A percentile compares a stretch with the other conserved stretches of the same genome.
Evolutionary conservation across 2,329 filamentous ascomycete species (phyloP).

Genomic region (Neobulgaria alba): DNA sequence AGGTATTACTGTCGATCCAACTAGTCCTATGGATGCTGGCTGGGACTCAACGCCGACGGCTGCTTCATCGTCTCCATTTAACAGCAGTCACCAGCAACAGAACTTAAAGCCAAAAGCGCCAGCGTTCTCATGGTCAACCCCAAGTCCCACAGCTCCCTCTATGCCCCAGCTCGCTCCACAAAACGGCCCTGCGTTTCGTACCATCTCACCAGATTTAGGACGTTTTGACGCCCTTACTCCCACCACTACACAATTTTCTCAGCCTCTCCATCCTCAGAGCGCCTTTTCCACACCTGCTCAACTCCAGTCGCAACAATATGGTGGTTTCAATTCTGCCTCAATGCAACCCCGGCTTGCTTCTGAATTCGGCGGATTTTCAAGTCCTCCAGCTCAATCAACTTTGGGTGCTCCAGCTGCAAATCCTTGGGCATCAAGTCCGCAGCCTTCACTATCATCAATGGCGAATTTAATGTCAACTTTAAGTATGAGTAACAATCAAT

Average conservation of each 20-base stretch:
- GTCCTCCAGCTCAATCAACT: too few relatives aligned
- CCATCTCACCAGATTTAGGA: constrained; percentile 50
- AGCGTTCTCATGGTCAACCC: constrained; percentile 59
- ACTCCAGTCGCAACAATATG: constrained; percentile 10
- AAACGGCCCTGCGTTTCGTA: constrained; percentile 29
- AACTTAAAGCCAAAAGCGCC: constrained; percentile 32
- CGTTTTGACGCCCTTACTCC: constrained; percentile 48
- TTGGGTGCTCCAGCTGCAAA: constrained; percentile 20
- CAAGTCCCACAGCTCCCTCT: constrained; percentile 38
- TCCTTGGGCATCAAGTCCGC: constrained; percentile 8
- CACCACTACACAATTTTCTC: constrained; percentile 53
- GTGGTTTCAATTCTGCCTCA: constrained; percentile 11
- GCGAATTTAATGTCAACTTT: constrained; percentile 1
- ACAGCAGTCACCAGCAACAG: constrained; percentile 19
- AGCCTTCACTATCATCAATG: not conserved
- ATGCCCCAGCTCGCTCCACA: not conserved
- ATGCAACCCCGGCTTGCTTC: constrained; percentile 6
- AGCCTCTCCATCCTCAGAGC: constrained; percentile 42
- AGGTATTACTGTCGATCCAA: constrained; percentile 42
- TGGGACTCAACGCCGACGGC: constrained; percentile 40
- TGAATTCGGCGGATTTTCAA: not conserved
- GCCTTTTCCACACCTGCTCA: constrained; percentile 26
- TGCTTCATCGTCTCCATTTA: constrained; percentile 30
- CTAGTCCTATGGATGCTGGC: constrained; percentile 36
- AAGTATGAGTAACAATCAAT: too few relatives aligned